phyloP scores from a whole-genome alignment of 345 rosid species.

The Euclidium syriacum region DNA sequence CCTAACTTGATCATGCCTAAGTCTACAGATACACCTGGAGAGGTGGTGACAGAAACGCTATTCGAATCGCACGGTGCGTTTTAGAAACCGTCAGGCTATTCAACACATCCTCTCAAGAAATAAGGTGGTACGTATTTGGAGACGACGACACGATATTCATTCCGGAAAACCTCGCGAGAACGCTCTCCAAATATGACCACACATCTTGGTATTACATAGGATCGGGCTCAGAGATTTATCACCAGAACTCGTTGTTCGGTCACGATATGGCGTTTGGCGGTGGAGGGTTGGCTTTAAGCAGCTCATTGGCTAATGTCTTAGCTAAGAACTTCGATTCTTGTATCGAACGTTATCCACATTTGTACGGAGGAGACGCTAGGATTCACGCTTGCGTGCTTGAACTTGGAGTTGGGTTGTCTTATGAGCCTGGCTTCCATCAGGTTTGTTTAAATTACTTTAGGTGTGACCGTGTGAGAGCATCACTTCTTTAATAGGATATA shows the following conservation, averaged over 20 bases:
- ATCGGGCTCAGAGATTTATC: slow-evolving; percentile 55
- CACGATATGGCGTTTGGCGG: slow-evolving; percentile 77
- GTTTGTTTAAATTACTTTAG: slow-evolving; percentile 36
- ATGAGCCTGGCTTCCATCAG: slow-evolving; percentile 95
- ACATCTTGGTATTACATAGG: slow-evolving; percentile 75
- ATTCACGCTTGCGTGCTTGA: slow-evolving; percentile 68
- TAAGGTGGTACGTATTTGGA: slow-evolving; percentile 79
- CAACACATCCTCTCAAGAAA: slow-evolving; percentile 34
- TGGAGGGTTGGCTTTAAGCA: slow-evolving; percentile 77
- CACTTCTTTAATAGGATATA: too few species aligned
- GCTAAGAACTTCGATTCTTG: slow-evolving; percentile 74
- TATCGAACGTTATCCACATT: slow-evolving; percentile 71
- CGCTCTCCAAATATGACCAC: slow-evolving; percentile 78
- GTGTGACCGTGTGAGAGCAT: too few species aligned
- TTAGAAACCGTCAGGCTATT: slow-evolving; percentile 39
- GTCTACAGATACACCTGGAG: slow-evolving; percentile 41
- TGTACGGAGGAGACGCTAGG: slow-evolving; percentile 79
- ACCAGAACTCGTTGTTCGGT: slow-evolving; percentile 53
- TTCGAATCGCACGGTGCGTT: slow-evolving; percentile 67
- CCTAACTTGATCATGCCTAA: background rate
- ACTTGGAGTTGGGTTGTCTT: slow-evolving; percentile 67
- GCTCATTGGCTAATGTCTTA: slow-evolving; percentile 62
- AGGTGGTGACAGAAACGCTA: slow-evolving; percentile 61
- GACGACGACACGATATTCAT: slow-evolving; percentile 79
- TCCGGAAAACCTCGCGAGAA: slow-evolving; percentile 58